Conservation (phyloP, 2,329 filamentous ascomycete species). For the Botrytis fragariae region DNA sequence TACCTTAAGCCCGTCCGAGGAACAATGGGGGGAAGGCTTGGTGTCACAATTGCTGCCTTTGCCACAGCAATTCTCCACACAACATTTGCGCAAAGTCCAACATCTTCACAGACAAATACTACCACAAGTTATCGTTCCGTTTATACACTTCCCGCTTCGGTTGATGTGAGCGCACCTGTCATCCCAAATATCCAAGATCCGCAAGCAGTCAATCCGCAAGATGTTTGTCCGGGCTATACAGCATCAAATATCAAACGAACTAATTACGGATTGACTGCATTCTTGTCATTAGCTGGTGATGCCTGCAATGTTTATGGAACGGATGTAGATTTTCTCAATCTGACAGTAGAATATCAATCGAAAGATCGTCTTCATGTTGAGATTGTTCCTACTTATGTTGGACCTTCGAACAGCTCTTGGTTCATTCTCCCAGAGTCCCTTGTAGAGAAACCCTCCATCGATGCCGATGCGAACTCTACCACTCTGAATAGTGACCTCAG, state of each 20-base stretch:
- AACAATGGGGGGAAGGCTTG: constrained; percentile 24
- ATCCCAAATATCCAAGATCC: constrained; percentile 65
- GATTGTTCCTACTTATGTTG: constrained; percentile 65
- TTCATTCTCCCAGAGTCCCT: constrained; percentile 64
- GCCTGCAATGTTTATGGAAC: constrained; percentile 77
- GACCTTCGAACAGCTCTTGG: constrained; percentile 60
- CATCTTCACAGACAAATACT: constrained; percentile 18
- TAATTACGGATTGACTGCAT: constrained; percentile 60
- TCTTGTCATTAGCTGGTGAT: constrained; percentile 65
- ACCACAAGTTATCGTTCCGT: constrained; percentile 29
- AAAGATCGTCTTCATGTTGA: constrained; percentile 65
- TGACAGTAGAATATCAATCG: constrained; percentile 68
- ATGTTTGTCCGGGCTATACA: constrained; percentile 63
- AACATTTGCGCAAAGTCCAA: constrained; percentile 25
- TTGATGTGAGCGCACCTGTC: constrained; percentile 46
- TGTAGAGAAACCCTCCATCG: constrained; percentile 43
- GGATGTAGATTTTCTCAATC: constrained; percentile 64
- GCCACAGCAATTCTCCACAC: constrained; percentile 22
- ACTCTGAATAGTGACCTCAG: constrained; percentile 53
- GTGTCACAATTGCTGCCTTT: constrained; percentile 23
- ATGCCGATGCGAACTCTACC: constrained; percentile 41
- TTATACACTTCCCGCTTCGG: constrained; percentile 49
- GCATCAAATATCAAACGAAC: constrained; percentile 58
- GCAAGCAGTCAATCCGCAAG: constrained; percentile 53
- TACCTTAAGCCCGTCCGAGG: background rate